Base-by-base conservation (phyloP, 257 asterid genomes). In the Solanum stenotomum region DNA sequence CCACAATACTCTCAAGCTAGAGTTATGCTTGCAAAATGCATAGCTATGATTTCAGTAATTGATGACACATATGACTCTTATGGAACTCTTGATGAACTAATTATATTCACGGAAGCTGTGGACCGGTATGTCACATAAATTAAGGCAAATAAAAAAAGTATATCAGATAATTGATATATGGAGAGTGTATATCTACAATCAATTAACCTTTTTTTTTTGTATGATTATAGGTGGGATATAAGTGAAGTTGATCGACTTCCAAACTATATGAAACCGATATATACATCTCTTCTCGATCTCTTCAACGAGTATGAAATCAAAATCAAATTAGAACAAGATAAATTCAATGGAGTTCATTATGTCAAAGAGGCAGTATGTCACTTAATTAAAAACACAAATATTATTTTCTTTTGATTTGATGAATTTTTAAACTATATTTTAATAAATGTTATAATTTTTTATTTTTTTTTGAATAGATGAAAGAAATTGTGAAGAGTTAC, bases 31-130 rank as follows among this genome's bases (percentile, higher is more conserved):
- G n/a, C 90, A 2, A 91, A 91, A 79, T 33, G 29, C 22, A 25
- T 84, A 25, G 71, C 42, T 3, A 12, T 89, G 49, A 23, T 71
- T 23, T 86, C 93, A 2, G 3, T 91, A 1, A 40, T 88, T 1
- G 90, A 90, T 33, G 78, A 71, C 37, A 90, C 90, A 27, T 90
- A 85, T 16, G 91, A 91, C 70, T 76, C 91, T 18, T 89, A 89
- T 84, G 93, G 86, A 8, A 82, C 71, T 22, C 37, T 82, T 25
- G n/a, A 13, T 37, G 91, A 89, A 89, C 87, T 89, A 1, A 71
- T 52, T 13, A 31, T 84, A 20, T 70, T 82, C 22, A 89, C 83
- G 0, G 9, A 72, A 38, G 87, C 65, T 1, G 38, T 87, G 2
- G n/a, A 83, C 4, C 49, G 86, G 89, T 89, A 52, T 52, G n/a